Evolutionary conservation across 177 flowering plant species (phyloP), one percentile per base, ranked within the genome.

Genomic region (Vitis hybrid): DNA sequence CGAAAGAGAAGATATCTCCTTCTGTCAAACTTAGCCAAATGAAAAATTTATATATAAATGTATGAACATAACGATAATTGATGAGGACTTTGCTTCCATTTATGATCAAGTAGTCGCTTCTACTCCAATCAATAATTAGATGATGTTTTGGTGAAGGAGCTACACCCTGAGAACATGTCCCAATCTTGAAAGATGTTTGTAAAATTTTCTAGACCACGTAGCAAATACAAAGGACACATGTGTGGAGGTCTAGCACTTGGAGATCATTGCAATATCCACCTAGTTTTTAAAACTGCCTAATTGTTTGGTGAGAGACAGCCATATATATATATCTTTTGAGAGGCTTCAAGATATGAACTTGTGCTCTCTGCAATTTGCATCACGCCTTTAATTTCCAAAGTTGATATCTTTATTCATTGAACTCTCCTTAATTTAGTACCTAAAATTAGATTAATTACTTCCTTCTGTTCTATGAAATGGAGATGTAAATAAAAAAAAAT

Each of bases 131-230:
- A 56, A 46, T 56, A 60, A 16, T 27, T 35, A 27, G 52, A 16
- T 56, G 60, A 67, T 46, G 62, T 67, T 73, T 51, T 69, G 72
- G 60, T 68, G 69, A 75, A 21, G 52, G 65, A 60, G 59, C 54
- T 52, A 68, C 55, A 65, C 70, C 32, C 52, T 9, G 19, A 46
- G 62, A 40, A n/a, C 54, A 76, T 52, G 71, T 72, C 70, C 19
- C 66, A 55, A 50, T 68, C 69, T 21, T 72, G 75, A 76, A 58
- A 72, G 75, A 57, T 64, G 75, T 66, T 68, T 72, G 46, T 67
- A 32, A 72, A 76, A 58, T 15, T 52, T 76, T 64, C 70, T 55
- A 35, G 54, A 54, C 79, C 75, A 76, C 72, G 57, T 62, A 35
- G 3, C 49, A 2, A 6, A 13, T 52, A 24, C 7, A 64, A 64